Conservation (phyloP, 2,329 filamentous ascomycete genomes). For the Fusarium vanettenii region DNA sequence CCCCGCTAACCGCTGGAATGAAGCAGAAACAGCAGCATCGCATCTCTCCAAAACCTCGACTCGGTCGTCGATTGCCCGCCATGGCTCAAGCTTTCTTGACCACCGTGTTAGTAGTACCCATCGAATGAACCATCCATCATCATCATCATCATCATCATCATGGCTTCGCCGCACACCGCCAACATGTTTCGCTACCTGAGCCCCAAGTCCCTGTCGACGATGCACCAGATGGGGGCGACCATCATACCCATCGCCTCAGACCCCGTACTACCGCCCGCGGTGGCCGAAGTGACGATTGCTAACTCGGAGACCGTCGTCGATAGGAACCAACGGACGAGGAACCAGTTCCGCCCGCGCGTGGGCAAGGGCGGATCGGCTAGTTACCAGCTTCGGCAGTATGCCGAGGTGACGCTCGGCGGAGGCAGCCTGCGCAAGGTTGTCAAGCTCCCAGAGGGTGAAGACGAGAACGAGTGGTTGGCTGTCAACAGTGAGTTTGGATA, state of each 20-base stretch:
- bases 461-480: constrained; percentile 97
- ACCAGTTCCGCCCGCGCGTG: constrained; percentile 90
- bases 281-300: constrained; percentile 44
- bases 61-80: constrained; percentile 20
- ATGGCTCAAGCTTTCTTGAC: constrained; percentile 57
- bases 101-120: constrained; percentile 55
- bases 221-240: constrained; percentile 46
- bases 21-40: constrained; percentile 21
- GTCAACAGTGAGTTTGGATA: constrained; percentile 80
- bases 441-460: constrained; percentile 95
- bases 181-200: constrained; percentile 49
- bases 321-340: constrained; percentile 88
- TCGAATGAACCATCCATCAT: neutral
- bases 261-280: constrained; percentile 1
- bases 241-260: constrained; percentile 43
- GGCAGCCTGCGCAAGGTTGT: constrained; percentile 96
- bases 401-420: constrained; percentile 94
- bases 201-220: constrained; percentile 48
- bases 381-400: constrained; percentile 98
- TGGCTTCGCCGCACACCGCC: constrained; percentile 21
- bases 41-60: constrained; percentile 23
- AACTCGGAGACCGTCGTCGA: constrained; percentile 40
- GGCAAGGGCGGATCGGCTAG: constrained; percentile 86
- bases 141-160: constrained; percentile 4
- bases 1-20: constrained; percentile 58